Evolutionary conservation across 2,329 filamentous ascomycete species (phyloP), one percentile per base, ranked within the genome.

Genomic region (Tolypocladium tropicale): DNA sequence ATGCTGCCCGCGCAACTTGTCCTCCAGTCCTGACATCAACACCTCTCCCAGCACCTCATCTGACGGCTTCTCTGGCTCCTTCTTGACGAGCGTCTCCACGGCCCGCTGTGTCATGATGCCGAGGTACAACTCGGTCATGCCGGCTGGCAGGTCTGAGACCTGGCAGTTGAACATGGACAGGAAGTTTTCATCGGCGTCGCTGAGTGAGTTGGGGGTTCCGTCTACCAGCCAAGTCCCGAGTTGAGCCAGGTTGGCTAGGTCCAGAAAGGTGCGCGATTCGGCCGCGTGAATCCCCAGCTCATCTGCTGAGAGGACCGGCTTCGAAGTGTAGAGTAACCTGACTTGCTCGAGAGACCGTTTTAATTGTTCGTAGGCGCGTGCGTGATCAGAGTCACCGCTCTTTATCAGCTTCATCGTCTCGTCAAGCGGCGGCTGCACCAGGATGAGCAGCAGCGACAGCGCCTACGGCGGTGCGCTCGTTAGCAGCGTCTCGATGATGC

Each of bases 31-130:
- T 10, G 77, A 72, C 7, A 78, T 74, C 37, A 89, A 76, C 3
- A 82, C 75, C 54, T 83, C 78, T 12, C 78, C 76, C 18, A 86
- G 66, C 21, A 78, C 71, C 18, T 82, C 78, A 16, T 82, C 80
- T 16, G 75, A 71, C 18, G 65, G 63, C 53, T 82, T 70, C 18
- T 76, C 78, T 55, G 78, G 80, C 1, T 76, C 72, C 52, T 79
- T 68, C 7, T 71, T 72, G 46, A 78, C 72, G 23, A 86, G 71
- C 12, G 76, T 74, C 50, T 78, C 72, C 57, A 88, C 83, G 53
- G 85, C 69, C 57, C 70, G 64, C 52, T 77, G 75, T 0, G 75
- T 76, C 62, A 77, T 79, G 57, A 79, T 70, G n/a, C 68, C 71
- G 23, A 80, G 63, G 50, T 76, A 74, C 2, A 80, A 61, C 11